phyloP scores from a whole-genome alignment of 2,329 filamentous ascomycete species.

The Knufia petricola region DNA sequence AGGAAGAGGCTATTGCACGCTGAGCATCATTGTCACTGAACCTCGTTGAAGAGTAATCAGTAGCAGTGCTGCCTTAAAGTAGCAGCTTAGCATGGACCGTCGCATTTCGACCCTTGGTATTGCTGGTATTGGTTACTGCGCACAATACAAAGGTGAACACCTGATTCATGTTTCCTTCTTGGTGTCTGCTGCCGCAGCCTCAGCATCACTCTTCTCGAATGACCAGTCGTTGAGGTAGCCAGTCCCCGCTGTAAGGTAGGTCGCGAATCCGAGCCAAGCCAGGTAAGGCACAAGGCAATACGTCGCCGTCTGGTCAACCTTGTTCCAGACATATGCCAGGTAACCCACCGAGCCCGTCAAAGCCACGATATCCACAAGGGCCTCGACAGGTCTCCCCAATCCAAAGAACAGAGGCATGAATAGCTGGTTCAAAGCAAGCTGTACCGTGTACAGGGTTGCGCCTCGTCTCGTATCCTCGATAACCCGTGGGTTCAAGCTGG shows the following conservation, averaged over 20 bases:
- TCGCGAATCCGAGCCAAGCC: conserved; percentile 77
- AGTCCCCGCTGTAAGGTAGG: conserved; percentile 65
- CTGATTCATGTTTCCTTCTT: too few species aligned
- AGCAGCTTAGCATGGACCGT: too few species aligned
- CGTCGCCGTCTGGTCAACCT: conserved; percentile 61
- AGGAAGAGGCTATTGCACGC: too few species aligned
- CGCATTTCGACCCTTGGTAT: too few species aligned
- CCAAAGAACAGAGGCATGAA: conserved; percentile 94
- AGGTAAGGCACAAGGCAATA: conserved; percentile 74
- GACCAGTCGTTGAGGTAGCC: conserved; percentile 63
- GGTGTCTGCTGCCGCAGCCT: too few species aligned
- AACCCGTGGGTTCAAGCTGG: conserved; percentile 47
- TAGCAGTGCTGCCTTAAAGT: too few species aligned
- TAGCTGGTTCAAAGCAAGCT: conserved; percentile 72
- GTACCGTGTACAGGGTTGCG: conserved; percentile 73
- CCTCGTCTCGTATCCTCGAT: conserved; percentile 54
- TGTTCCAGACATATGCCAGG: conserved; percentile 64
- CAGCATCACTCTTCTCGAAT: conserved; percentile 36
- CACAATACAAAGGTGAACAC: too few species aligned
- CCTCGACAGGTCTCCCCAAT: conserved; percentile 61
- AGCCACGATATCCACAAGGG: conserved; percentile 64
- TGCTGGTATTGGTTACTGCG: too few species aligned
- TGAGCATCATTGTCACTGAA: too few species aligned
- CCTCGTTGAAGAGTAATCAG: too few species aligned
- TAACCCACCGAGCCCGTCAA: conserved; percentile 64